Evolutionary conservation across 2,329 filamentous ascomycete genomes (phyloP), one percentile per base, ranked within the genome.

Genomic region (Periconia macrospinosa): DNA sequence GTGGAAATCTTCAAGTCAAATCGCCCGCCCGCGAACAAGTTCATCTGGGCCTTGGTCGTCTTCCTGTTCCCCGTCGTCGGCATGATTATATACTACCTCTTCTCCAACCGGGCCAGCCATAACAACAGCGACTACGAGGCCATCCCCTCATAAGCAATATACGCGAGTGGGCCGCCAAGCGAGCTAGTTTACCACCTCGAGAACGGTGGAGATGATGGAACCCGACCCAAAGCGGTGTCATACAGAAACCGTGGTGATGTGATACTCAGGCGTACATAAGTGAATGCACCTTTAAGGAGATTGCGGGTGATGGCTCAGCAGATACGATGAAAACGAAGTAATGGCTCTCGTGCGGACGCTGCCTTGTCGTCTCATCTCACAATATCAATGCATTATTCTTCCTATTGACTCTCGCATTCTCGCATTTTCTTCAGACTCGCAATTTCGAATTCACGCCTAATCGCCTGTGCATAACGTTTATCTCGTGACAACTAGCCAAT

Each of bases 1-100:
- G 85, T 87, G 62, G 85, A 87, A 73, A 81, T 87, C 59, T 74
- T 87, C 53, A 83, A 86, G 71, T 87, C 84, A 41, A 85, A 81
- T 71, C 84, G 85, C 54, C 79, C 84, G 5, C 73, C 79, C 18
- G 68, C 74, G 18, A 75, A 80, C 71, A 88, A 88, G 75, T 68
- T 87, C 2, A 73, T 86, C 30, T 88, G 85, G 85, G 82, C 78
- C 46, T 75, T 87, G 1, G 75, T 86, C 42, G 83, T 87, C 63
- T 87, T 87, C 76, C 71, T 87, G 57, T 86, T 87, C 75, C 85
- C 85, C 3, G 75, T 88, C 46, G 68, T 83, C 59, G 85, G 85
- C 54, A 77, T 86, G 70, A 71, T 86, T 63, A 73, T 86, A 70
- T 88, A 87, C 74, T 87, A 78, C 67, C 72, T 88, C 49, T 86